phyloP scores from a whole-genome alignment of 805 yeast species.

The Priceomyces haplophilus region DNA sequence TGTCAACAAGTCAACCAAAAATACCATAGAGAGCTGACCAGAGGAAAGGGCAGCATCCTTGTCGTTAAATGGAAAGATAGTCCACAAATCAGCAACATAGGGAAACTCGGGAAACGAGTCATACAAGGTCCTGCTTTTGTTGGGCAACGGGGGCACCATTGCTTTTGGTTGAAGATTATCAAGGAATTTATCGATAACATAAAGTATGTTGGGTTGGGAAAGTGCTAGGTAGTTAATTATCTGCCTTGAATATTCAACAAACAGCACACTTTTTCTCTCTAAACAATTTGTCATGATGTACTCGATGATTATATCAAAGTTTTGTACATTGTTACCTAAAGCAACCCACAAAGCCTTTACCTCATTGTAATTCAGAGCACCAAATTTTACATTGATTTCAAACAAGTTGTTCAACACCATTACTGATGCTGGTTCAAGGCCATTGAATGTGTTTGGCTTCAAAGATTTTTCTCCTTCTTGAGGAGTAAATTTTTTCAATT shows the following conservation, averaged over 20 bases:
- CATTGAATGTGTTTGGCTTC: slow-evolving; percentile 5
- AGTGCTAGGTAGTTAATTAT: slow-evolving; percentile 73
- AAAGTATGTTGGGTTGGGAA: slow-evolving; percentile 45
- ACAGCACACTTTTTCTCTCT: slow-evolving; percentile 63
- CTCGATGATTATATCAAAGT: slow-evolving; percentile 68
- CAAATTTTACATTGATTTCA: slow-evolving; percentile 78
- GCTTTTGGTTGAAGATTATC: slow-evolving; percentile 74
- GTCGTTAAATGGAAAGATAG: slow-evolving; percentile 49
- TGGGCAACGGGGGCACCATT: slow-evolving; percentile 73
- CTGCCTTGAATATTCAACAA: slow-evolving; percentile 78
- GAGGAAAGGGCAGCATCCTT: slow-evolving; percentile 78
- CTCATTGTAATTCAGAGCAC: slow-evolving; percentile 74
- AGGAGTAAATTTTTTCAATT: slow-evolving; percentile 38
- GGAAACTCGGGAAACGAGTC: slow-evolving; percentile 43
- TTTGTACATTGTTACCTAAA: slow-evolving; percentile 68
- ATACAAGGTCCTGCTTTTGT: slow-evolving; percentile 15
- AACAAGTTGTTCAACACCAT: slow-evolving; percentile 81
- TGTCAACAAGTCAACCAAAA: slow-evolving; percentile 76
- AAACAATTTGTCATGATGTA: slow-evolving; percentile 68
- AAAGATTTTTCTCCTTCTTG: not conserved
- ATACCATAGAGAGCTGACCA: slow-evolving; percentile 83
- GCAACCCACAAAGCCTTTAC: slow-evolving; percentile 96
- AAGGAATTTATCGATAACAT: slow-evolving; percentile 59
- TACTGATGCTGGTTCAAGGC: slow-evolving; percentile 30
- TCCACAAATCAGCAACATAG: slow-evolving; percentile 71